Evolutionary conservation across 2,329 filamentous ascomycete species (phyloP).

Genomic region (Lachnellula hyalina): DNA sequence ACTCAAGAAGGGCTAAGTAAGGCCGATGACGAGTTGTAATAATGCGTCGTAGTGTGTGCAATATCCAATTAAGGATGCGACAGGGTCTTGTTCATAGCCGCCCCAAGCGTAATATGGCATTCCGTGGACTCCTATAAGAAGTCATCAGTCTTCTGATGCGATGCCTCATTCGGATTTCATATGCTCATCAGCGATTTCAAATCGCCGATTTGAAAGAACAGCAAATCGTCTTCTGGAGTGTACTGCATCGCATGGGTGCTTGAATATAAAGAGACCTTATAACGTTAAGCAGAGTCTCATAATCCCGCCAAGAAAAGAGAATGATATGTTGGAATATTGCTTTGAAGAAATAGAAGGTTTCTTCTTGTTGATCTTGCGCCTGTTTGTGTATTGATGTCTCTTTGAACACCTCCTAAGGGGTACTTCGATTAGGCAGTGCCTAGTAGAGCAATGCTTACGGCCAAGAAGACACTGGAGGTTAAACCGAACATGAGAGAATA

Average conservation of each 20-base stretch:
- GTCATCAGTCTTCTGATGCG: neutral
- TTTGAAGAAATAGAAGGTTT: constrained; percentile 22
- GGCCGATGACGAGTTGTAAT: constrained; percentile 48
- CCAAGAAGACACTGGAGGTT: neutral
- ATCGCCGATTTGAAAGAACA: constrained; percentile 11
- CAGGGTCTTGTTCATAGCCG: neutral
- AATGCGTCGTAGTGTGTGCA: constrained; percentile 39
- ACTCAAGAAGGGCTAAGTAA: constrained; percentile 49
- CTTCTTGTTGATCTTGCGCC: constrained; percentile 19
- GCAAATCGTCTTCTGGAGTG: constrained; percentile 1
- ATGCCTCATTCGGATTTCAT: neutral
- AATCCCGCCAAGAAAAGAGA: constrained; percentile 6
- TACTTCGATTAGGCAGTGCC: neutral
- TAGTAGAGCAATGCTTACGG: neutral
- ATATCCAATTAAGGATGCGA: constrained; percentile 38
- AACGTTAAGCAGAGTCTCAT: constrained; percentile 10
- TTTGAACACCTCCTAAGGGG: constrained; percentile 17
- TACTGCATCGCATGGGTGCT: constrained; percentile 7
- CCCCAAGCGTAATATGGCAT: constrained; percentile 10
- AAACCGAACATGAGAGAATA: neutral
- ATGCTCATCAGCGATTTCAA: constrained; percentile 6
- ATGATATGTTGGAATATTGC: constrained; percentile 17
- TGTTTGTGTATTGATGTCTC: constrained; percentile 11
- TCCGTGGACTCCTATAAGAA: constrained; percentile 9
- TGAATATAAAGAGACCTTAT: constrained; percentile 12